These are phyloP conservation scores for Myriosclerotinia duriaeana DNA, from an alignment of 2,329 filamentous ascomycete species.

Conservation along the genomic window DNA sequence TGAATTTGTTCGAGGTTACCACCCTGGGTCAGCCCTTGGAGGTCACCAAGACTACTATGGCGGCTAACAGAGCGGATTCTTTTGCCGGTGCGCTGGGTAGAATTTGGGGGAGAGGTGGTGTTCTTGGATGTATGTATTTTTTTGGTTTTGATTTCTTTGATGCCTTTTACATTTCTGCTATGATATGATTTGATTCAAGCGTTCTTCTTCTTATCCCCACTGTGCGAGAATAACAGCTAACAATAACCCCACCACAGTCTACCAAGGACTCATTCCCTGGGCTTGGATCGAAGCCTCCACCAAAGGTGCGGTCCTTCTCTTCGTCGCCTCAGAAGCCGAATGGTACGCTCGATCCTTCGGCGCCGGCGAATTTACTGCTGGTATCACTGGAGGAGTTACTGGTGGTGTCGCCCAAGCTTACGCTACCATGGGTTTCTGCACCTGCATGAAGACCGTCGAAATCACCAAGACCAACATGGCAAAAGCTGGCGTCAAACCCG, in stretches of 20 bases:
- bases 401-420: constrained; percentile 98
- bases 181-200: not conserved
- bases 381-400: constrained; percentile 86
- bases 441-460: constrained; percentile 99
- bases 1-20: constrained; percentile 50
- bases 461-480: constrained; percentile 98
- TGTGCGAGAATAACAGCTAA: constrained; percentile 25
- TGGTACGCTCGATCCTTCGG: constrained; percentile 85
- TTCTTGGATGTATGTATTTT: constrained; percentile 77
- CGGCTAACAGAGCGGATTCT: constrained; percentile 87
- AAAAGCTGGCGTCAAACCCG: constrained; percentile 76
- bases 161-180: not conserved
- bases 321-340: constrained; percentile 97
- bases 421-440: constrained; percentile 99
- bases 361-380: constrained; percentile 80
- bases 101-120: constrained; percentile 92
- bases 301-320: constrained; percentile 97
- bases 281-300: constrained; percentile 99
- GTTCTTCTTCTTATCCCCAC: not conserved
- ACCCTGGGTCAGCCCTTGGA: constrained; percentile 78
- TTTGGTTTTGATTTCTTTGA: not conserved
- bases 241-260: constrained; percentile 61
- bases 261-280: constrained; percentile 99
- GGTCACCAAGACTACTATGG: constrained; percentile 99
- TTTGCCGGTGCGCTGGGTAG: constrained; percentile 78